Conservation (phyloP, 805 yeast genomes). For the Komagataella ulmi region DNA sequence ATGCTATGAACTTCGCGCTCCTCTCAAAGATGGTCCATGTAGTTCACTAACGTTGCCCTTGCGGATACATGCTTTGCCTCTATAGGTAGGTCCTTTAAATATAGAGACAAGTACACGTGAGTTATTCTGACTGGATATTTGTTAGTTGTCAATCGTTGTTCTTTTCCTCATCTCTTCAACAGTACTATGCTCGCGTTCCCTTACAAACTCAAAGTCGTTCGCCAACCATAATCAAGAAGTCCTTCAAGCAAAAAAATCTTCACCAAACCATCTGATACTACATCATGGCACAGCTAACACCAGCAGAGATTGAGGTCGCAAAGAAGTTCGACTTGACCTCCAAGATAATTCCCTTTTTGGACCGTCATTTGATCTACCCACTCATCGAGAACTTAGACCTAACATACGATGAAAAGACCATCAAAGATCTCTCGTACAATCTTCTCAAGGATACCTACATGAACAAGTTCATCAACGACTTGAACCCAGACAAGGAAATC, state of each 20-base stretch:
- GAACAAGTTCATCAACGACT: slow-evolving; percentile 33
- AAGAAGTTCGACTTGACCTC: slow-evolving; percentile 39
- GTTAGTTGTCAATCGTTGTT: background rate
- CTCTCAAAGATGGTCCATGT: too few relatives aligned
- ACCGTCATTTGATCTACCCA: slow-evolving; percentile 45
- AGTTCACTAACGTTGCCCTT: too few relatives aligned
- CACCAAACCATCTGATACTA: background rate
- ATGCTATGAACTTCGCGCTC: too few relatives aligned
- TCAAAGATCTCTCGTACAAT: slow-evolving; percentile 35
- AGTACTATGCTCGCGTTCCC: background rate
- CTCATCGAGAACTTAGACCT: slow-evolving; percentile 32
- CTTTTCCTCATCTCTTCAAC: background rate
- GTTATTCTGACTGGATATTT: too few relatives aligned
- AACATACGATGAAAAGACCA: slow-evolving; percentile 28
- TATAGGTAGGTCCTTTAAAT: too few relatives aligned
- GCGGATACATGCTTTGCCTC: too few relatives aligned
- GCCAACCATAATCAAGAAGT: background rate
- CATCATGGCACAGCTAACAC: slow-evolving; percentile 8
- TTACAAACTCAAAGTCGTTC: background rate
- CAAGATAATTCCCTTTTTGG: slow-evolving; percentile 43
- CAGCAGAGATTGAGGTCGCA: slow-evolving; percentile 25
- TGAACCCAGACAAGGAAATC: slow-evolving; percentile 23
- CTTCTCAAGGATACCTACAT: slow-evolving; percentile 44
- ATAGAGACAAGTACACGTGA: too few relatives aligned
- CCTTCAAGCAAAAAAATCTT: background rate